A percentile compares a stretch with the other conserved stretches of the same genome.
phyloP scores from a whole-genome alignment of 306 rosid genomes.

The Geum urbanum region DNA sequence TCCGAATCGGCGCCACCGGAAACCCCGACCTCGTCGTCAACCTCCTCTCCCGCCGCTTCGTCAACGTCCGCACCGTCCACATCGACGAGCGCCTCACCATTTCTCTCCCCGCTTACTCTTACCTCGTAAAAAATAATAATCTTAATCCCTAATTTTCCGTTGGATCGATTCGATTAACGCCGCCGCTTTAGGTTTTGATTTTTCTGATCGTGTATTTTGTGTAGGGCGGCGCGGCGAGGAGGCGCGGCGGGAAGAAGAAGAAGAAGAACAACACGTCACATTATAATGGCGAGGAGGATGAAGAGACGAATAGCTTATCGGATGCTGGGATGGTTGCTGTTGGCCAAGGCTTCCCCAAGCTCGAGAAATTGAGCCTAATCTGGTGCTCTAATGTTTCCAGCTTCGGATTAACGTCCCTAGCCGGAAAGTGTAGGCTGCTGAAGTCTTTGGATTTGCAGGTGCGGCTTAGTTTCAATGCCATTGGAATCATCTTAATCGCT shows the following conservation, averaged over 20 bases:
- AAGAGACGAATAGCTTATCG: conserved; percentile 53
- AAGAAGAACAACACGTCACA: no score
- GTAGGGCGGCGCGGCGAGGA: conserved; percentile 37
- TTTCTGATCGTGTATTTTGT: background rate
- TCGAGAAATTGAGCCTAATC: conserved; percentile 70
- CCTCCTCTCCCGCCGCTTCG: conserved; percentile 62
- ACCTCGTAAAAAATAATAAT: background rate
- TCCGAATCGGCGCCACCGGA: conserved; percentile 76
- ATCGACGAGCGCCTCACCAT: conserved; percentile 72
- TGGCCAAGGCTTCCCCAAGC: conserved; percentile 72
- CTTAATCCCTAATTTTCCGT: background rate
- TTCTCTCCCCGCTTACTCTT: conserved; percentile 39
- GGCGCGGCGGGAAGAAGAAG: background rate
- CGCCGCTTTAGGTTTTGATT: background rate
- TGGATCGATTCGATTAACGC: background rate
- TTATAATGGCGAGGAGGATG: conserved; percentile 36
- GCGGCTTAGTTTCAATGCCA: background rate
- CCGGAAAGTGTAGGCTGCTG: conserved; percentile 49
- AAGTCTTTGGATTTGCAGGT: conserved; percentile 93
- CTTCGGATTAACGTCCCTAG: conserved; percentile 53
- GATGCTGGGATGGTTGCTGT: conserved; percentile 68
- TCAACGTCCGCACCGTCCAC: conserved; percentile 54
- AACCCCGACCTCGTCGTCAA: conserved; percentile 56
- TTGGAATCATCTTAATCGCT: background rate
- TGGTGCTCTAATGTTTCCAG: conserved; percentile 86